phyloP scores from a whole-genome alignment of 495 filamentous ascomycete species.

The Podospora didyma region DNA sequence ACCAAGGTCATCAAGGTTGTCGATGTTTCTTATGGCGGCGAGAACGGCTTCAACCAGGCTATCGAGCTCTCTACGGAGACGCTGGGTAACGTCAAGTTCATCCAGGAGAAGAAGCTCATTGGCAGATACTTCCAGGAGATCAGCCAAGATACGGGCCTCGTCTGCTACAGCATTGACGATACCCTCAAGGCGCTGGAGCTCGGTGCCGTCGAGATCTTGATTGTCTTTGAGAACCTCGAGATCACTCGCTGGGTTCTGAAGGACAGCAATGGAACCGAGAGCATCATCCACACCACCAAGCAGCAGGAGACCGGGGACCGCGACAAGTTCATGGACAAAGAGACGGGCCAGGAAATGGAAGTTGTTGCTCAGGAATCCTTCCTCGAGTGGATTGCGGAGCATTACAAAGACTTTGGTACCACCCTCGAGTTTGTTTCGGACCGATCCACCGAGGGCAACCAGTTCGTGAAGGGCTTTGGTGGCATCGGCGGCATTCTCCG shows the following conservation, averaged over 20 bases:
- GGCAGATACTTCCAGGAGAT: slow-evolving; percentile 98
- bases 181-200: slow-evolving; percentile 96
- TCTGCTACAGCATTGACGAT: slow-evolving; percentile 97
- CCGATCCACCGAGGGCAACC: slow-evolving; percentile 93
- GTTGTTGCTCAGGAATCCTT: slow-evolving; percentile 78
- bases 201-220: slow-evolving; percentile 88
- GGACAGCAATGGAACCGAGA: slow-evolving; percentile 61
- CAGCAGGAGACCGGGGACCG: slow-evolving; percentile 69
- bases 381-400: slow-evolving; percentile 97
- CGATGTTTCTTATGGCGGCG: slow-evolving; percentile 96
- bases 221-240: slow-evolving; percentile 98
- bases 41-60: slow-evolving; percentile 99
- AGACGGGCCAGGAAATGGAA: slow-evolving; percentile 96
- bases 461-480: slow-evolving; percentile 99
- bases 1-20: slow-evolving; percentile 98
- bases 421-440: slow-evolving; percentile 98
- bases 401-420: slow-evolving; percentile 95
- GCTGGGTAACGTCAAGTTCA: slow-evolving; percentile 98
- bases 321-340: slow-evolving; percentile 86
- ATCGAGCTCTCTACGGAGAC: slow-evolving; percentile 94
- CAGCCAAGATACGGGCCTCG: slow-evolving; percentile 88
- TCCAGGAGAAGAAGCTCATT: slow-evolving; percentile 99
- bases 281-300: slow-evolving; percentile 86
- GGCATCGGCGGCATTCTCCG: slow-evolving; percentile 95
- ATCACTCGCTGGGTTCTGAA: slow-evolving; percentile 88